phyloP scores from a whole-genome alignment of 768 basidiomycete genomes.

The Clitopilus passeckerianus region DNA sequence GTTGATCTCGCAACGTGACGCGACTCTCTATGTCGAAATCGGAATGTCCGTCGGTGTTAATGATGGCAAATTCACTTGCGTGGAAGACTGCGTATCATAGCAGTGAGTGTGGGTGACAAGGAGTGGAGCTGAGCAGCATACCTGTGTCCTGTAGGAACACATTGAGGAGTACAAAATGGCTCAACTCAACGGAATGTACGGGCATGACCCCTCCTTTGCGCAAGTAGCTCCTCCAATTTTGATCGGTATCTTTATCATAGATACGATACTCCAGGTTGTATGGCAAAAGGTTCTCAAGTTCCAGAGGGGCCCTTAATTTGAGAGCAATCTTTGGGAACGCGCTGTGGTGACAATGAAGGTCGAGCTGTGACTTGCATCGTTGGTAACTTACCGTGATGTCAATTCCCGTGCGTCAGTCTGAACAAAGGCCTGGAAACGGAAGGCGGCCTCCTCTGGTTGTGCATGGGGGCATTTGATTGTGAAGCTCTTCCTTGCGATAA shows the following conservation, averaged over 20 bases:
- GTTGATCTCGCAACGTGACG: constrained; percentile 67
- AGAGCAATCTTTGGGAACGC: constrained; percentile 83
- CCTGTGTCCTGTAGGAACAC: constrained; percentile 90
- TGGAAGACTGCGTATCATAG: constrained; percentile 59
- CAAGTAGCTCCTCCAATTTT: constrained; percentile 92
- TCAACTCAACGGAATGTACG: constrained; percentile 90
- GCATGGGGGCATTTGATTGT: constrained; percentile 84
- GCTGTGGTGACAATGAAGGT: constrained; percentile 29
- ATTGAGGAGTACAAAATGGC: constrained; percentile 85
- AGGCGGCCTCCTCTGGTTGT: constrained; percentile 78
- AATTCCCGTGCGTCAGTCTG: constrained; percentile 60
- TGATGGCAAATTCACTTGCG: constrained; percentile 95
- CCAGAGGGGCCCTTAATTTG: constrained; percentile 86
- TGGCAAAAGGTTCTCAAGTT: constrained; percentile 92
- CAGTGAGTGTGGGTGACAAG: neutral
- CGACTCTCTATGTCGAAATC: constrained; percentile 81
- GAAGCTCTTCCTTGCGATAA: constrained; percentile 63
- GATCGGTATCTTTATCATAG: constrained; percentile 91
- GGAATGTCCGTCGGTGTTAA: constrained; percentile 88
- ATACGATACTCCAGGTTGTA: constrained; percentile 95
- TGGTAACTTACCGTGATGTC: constrained; percentile 41
- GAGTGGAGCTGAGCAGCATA: constrained; percentile 22
- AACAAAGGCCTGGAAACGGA: constrained; percentile 91
- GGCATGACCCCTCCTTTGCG: constrained; percentile 94
- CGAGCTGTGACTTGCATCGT: neutral